Conservation (phyloP, 2,329 filamentous ascomycete genomes). For the Neonectria sp. region DNA sequence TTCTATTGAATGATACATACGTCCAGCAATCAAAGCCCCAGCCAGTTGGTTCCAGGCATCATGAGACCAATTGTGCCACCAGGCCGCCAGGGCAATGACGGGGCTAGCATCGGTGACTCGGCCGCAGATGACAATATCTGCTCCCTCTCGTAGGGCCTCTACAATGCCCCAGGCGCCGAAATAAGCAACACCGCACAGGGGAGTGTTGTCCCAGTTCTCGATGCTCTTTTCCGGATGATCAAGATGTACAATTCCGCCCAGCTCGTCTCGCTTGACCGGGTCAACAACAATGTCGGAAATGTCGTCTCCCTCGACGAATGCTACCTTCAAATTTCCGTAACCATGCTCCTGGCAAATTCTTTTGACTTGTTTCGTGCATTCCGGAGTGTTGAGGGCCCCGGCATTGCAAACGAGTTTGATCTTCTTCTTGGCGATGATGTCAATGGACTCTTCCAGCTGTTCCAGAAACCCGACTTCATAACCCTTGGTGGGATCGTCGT, state of each 20-base stretch:
- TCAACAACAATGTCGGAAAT: conserved; percentile 9
- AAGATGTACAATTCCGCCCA: conserved; percentile 21
- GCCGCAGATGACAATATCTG: conserved; percentile 20
- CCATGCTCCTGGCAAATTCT: conserved; percentile 14
- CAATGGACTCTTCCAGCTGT: conserved; percentile 18
- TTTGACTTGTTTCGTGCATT: conserved; percentile 5
- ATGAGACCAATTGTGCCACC: conserved; percentile 23
- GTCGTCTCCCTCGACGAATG: conserved; percentile 15
- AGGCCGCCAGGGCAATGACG: conserved; percentile 19
- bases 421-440: conserved; percentile 11
- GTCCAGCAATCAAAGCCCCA: conserved; percentile 14
- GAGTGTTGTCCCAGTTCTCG: conserved; percentile 4
- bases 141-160: conserved; percentile 7
- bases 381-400: conserved; percentile 19
- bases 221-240: conserved; percentile 14
- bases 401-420: conserved; percentile 18
- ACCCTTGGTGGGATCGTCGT: conserved; percentile 20
- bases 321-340: conserved; percentile 14
- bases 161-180: conserved; percentile 26
- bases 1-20: background rate
- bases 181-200: conserved; percentile 21
- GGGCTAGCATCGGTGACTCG: conserved; percentile 23
- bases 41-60: conserved; percentile 15
- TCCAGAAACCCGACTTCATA: conserved; percentile 20
- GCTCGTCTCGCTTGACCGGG: background rate